phyloP scores from a whole-genome alignment of 177 flowering plant species.

The Vitis hybrid region DNA sequence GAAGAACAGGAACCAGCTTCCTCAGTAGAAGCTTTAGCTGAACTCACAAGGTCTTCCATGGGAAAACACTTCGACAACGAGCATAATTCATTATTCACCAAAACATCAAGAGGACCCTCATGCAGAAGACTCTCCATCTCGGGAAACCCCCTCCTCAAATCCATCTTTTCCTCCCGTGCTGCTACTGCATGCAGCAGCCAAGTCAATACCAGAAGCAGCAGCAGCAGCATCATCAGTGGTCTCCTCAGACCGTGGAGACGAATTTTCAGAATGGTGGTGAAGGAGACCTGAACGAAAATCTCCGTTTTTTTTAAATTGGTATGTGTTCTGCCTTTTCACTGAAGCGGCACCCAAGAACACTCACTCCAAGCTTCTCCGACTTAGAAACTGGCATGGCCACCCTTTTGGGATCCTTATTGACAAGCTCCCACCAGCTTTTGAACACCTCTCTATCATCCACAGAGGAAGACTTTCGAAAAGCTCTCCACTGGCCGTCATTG shows the following conservation, averaged over 20 bases:
- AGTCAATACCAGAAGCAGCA: slow-evolving; percentile 9
- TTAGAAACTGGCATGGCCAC: slow-evolving; percentile 38
- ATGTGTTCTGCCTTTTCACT: slow-evolving; percentile 41
- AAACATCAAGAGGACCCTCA: slow-evolving; percentile 9
- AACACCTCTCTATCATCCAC: not conserved
- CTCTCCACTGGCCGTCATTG: too few relatives aligned
- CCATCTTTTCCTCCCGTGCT: slow-evolving; percentile 22
- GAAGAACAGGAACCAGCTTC: slow-evolving; percentile 17
- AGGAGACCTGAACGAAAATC: slow-evolving; percentile 36
- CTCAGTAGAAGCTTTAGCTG: slow-evolving; percentile 17
- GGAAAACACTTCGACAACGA: slow-evolving; percentile 5
- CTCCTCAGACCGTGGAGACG: slow-evolving; percentile 21
- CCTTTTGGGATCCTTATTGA: slow-evolving; percentile 12
- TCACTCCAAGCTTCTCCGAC: slow-evolving; percentile 51
- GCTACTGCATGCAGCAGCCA: slow-evolving; percentile 46
- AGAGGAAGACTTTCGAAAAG: too few relatives aligned
- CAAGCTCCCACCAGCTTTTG: slow-evolving; percentile 16
- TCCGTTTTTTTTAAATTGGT: slow-evolving; percentile 56
- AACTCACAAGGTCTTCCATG: slow-evolving; percentile 10
- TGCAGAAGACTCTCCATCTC: slow-evolving; percentile 13
- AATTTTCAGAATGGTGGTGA: slow-evolving; percentile 37
- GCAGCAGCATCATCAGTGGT: slow-evolving; percentile 4
- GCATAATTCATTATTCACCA: slow-evolving; percentile 8
- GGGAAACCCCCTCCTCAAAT: slow-evolving; percentile 12
- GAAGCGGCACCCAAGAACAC: slow-evolving; percentile 38